phyloP scores from a whole-genome alignment of 2,329 filamentous ascomycete genomes.

The Coleophoma crateriformis region DNA sequence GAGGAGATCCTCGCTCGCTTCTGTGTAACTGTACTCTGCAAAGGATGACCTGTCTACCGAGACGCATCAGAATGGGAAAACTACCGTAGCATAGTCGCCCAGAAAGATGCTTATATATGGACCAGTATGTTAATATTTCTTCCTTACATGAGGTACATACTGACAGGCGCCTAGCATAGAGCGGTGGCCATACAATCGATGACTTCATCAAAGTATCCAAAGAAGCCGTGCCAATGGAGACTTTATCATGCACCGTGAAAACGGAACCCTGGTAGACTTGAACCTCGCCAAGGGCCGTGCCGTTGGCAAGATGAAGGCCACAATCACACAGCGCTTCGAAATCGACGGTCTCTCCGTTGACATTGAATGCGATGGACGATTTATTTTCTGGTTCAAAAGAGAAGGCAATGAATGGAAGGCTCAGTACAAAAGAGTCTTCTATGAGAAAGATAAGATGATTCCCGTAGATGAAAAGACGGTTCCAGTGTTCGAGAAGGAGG shows the following conservation, averaged over 20 bases:
- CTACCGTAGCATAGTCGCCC: no score
- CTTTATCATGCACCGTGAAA: constrained; percentile 37
- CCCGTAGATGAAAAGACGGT: not conserved
- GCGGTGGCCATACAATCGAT: constrained; percentile 32
- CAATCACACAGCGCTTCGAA: constrained; percentile 41
- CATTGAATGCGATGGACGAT: constrained; percentile 39
- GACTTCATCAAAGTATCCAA: constrained; percentile 34
- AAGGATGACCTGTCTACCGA: no score
- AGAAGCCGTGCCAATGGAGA: constrained; percentile 31
- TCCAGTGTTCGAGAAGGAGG: not conserved
- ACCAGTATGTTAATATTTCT: no score
- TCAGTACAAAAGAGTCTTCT: not conserved
- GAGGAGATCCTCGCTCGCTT: no score
- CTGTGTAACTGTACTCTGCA: no score
- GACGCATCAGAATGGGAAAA: no score
- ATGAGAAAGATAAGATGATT: constrained; percentile 2
- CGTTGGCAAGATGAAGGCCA: constrained; percentile 43
- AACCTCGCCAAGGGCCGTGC: constrained; percentile 31
- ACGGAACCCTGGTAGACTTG: constrained; percentile 36
- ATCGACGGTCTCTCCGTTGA: constrained; percentile 36
- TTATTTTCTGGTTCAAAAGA: constrained; percentile 39
- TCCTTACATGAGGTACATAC: no score
- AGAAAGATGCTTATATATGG: no score
- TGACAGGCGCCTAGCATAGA: constrained; percentile 28
- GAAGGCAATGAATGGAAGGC: not conserved